phyloP scores from a whole-genome alignment of 192 early-diverging fungal genomes.

The Coemansia sp. region DNA sequence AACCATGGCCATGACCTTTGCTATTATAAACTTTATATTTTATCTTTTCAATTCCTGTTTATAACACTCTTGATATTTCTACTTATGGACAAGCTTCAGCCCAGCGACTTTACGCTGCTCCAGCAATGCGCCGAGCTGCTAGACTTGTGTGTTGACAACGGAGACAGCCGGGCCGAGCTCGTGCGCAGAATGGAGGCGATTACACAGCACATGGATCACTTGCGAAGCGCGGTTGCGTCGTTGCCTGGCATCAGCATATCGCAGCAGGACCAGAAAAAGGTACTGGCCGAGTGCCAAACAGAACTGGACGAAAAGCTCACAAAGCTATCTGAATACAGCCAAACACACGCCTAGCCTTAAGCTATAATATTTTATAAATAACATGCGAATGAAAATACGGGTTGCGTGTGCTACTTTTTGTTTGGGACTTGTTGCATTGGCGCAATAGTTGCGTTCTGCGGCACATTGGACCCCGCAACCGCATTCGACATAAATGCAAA shows the following conservation, averaged over 20 bases:
- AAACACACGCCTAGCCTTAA: background rate
- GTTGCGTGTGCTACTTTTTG: background rate
- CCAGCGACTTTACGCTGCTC: conserved; percentile 50
- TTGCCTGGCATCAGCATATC: conserved; percentile 52
- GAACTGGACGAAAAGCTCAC: conserved; percentile 34
- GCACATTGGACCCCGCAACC: conserved; percentile 14
- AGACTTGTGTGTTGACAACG: conserved; percentile 36
- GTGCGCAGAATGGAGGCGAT: conserved; percentile 44
- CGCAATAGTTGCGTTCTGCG: conserved; percentile 28
- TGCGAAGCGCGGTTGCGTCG: conserved; percentile 30
- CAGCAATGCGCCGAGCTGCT: conserved; percentile 48
- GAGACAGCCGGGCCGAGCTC: conserved; percentile 44
- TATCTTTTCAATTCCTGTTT: too few relatives aligned
- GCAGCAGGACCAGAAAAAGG: conserved; percentile 47
- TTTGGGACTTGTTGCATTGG: conserved; percentile 34
- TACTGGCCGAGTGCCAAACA: conserved; percentile 40
- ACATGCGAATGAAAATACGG: too few relatives aligned
- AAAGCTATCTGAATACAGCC: conserved; percentile 31
- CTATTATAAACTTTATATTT: too few relatives aligned
- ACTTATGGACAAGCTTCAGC: conserved; percentile 38
- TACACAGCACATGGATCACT: conserved; percentile 34
- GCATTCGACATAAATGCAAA: conserved; percentile 50
- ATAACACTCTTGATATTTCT: background rate
- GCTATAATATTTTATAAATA: too few relatives aligned
- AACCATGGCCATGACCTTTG: background rate